These are phyloP conservation scores for Hymenoscyphus fraxineus DNA, from an alignment of 2,329 filamentous ascomycete species.

Conservation along the genomic window DNA sequence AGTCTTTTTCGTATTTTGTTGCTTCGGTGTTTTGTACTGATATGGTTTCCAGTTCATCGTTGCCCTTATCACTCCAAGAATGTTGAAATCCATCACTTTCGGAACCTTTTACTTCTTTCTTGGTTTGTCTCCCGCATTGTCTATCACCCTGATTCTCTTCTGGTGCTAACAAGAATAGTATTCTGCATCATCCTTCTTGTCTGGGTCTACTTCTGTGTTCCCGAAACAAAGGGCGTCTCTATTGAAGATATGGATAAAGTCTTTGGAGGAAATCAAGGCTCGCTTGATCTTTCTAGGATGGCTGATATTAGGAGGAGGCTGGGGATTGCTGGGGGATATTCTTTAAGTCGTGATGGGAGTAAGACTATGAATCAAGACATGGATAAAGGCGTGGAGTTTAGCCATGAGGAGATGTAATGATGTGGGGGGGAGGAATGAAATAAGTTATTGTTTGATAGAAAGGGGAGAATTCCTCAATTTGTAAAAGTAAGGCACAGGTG, in stretches of 20 bases:
- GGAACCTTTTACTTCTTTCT: slow-evolving; percentile 44
- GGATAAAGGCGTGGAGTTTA: background rate
- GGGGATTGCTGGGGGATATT: background rate
- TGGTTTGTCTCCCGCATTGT: slow-evolving; percentile 30
- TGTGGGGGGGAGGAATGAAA: background rate
- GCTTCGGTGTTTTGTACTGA: background rate
- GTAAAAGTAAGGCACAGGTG: too few species aligned
- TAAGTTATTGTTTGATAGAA: too few species aligned
- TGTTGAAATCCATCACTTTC: slow-evolving; percentile 34
- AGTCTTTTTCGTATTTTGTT: background rate
- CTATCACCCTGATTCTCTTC: slow-evolving; percentile 28
- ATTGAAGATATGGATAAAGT: slow-evolving; percentile 49
- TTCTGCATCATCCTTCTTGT: slow-evolving; percentile 42
- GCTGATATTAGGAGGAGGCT: slow-evolving; percentile 27
- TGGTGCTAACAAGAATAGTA: slow-evolving; percentile 42
- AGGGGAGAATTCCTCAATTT: too few species aligned
- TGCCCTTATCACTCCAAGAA: slow-evolving; percentile 32
- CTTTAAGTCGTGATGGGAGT: background rate
- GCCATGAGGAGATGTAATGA: background rate
- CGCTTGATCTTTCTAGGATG: slow-evolving; percentile 27
- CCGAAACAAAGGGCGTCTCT: slow-evolving; percentile 48
- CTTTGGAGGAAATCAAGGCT: slow-evolving; percentile 40
- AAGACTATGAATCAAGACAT: background rate
- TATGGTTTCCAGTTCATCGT: slow-evolving; percentile 27
- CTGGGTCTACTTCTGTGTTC: slow-evolving; percentile 42